Base-by-base conservation (phyloP, 192 early-diverging fungal genomes). In the Entomortierella beljakovae region DNA sequence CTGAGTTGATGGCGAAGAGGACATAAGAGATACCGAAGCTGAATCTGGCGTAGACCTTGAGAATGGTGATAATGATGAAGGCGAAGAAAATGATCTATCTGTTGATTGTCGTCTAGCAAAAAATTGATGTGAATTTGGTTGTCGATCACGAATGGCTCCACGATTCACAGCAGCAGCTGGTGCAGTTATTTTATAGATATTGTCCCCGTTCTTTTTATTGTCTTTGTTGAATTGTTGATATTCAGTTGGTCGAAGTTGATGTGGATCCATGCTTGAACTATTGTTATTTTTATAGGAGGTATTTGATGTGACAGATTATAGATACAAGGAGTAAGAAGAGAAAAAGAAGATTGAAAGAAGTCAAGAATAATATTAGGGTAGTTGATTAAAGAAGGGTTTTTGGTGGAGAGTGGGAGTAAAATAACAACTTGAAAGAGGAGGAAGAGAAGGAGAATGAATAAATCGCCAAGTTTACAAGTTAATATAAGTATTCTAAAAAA, bases 161-260 rank as follows among this genome's bases (percentile, higher is more conserved):
- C 26, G 7, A 35, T 10, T 34, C 28, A 15, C 60, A 31, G 15
- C 35, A 25, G 61, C 0, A 26, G 61, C 1, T 52, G 50, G 10
- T 34, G 23, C 34, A 35, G 23, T 53, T 3, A 26, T 22, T 40
- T 48, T 33, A 34, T 32, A 25, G 49, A 22, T 20, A 46, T 49
- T 20, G 6, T 51, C 22, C 9, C 37, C 22, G 22, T 40, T 35
- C 34, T 23, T 23, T 38, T 20, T 34, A 20, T 5, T 29, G 3
- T 15, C n/a, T 34, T 0, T 29, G 55, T 18, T 31, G 33, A 58
- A 48, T n/a, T 33, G 22, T 20, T 50, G 56, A 38, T 60, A 52
- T 22, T 68, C 48, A 37, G 29, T 23, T 25, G 68, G 52, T 32
- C 58, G 48, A 32, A 51, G 40, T 22, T 57, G 50, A 35, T 70